Conservation (phyloP, 805 yeast genomes). For the Metschnikowia colocasiae region DNA sequence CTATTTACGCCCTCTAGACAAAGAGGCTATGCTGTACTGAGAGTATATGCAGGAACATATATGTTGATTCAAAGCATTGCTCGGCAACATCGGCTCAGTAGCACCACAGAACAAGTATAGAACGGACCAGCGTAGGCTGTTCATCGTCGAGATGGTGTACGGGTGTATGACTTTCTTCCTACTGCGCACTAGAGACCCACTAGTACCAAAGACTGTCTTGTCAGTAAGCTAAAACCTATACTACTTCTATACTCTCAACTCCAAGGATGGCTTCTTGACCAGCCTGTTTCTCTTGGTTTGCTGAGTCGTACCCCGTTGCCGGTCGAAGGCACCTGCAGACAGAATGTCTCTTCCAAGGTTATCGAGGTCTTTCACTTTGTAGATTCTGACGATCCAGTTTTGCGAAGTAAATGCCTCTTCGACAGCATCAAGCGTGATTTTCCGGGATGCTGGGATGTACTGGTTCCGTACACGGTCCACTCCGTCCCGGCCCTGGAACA, state of each 20-base stretch:
- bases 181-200: too few relatives aligned
- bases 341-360: conserved; percentile 75
- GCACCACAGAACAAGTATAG: too few relatives aligned
- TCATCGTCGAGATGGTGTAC: too few relatives aligned
- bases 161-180: too few relatives aligned
- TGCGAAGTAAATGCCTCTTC: conserved; percentile 95
- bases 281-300: conserved; percentile 37
- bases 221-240: too few relatives aligned
- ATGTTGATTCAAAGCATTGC: too few relatives aligned
- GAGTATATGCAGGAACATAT: too few relatives aligned
- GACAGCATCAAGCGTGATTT: conserved; percentile 60
- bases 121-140: too few relatives aligned
- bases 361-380: conserved; percentile 86
- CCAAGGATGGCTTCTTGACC: conserved; percentile 53
- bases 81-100: too few relatives aligned
- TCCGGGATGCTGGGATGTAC: conserved; percentile 49
- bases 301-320: conserved; percentile 26
- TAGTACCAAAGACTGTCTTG: neutral
- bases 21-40: too few relatives aligned
- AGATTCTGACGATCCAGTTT: conserved; percentile 95
- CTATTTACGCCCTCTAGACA: too few relatives aligned
- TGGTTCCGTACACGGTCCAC: conserved; percentile 88
- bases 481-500: conserved; percentile 59
- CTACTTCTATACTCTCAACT: conserved; percentile 46
- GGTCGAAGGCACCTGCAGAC: conserved; percentile 54